Percentiles rank a stretch among this genome's conserved stretches.
These are phyloP conservation scores for Xerocomus brunneocitrinus DNA, from an alignment of 768 basidiomycete genomes.

Conservation along the genomic window DNA sequence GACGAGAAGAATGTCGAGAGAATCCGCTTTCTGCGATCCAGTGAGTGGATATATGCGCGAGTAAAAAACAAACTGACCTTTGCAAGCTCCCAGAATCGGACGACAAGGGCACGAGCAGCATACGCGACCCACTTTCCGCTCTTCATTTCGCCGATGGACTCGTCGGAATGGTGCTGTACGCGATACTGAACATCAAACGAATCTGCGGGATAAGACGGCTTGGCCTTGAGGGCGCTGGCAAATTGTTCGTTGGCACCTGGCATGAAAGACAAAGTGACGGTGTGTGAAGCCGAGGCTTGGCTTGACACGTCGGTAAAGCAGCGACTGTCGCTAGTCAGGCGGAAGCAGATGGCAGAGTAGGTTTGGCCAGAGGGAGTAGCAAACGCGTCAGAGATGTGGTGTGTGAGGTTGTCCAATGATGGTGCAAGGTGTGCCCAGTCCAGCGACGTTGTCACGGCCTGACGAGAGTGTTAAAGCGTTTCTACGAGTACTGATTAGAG, in stretches of 20 bases:
- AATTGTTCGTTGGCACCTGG: conserved; percentile 51
- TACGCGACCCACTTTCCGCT: conserved; percentile 88
- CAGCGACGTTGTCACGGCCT: conserved; percentile 30
- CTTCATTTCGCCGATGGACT: conserved; percentile 65
- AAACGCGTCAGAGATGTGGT: conserved; percentile 42
- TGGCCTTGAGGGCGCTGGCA: conserved; percentile 34
- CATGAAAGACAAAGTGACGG: conserved; percentile 49
- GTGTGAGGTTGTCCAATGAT: conserved; percentile 45
- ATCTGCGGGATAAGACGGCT: conserved; percentile 30
- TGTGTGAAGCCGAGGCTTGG: conserved; percentile 34
- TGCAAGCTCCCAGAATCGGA: conserved; percentile 83
- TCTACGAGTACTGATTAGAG: not conserved
- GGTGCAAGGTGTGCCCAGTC: conserved; percentile 40
- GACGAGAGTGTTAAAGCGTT: not conserved
- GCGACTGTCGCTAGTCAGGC: conserved; percentile 21
- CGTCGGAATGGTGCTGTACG: conserved; percentile 43
- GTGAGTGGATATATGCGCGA: conserved; percentile 6
- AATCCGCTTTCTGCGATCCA: conserved; percentile 74
- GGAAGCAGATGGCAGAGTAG: conserved; percentile 53
- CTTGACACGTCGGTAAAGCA: conserved; percentile 41
- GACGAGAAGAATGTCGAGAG: conserved; percentile 92
- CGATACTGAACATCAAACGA: conserved; percentile 45
- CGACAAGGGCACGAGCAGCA: conserved; percentile 66
- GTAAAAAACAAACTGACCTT: conserved; percentile 46
- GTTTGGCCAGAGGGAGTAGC: conserved; percentile 39